Base-by-base conservation (phyloP, 2,329 filamentous ascomycete genomes). In the Alternaria sp. region DNA sequence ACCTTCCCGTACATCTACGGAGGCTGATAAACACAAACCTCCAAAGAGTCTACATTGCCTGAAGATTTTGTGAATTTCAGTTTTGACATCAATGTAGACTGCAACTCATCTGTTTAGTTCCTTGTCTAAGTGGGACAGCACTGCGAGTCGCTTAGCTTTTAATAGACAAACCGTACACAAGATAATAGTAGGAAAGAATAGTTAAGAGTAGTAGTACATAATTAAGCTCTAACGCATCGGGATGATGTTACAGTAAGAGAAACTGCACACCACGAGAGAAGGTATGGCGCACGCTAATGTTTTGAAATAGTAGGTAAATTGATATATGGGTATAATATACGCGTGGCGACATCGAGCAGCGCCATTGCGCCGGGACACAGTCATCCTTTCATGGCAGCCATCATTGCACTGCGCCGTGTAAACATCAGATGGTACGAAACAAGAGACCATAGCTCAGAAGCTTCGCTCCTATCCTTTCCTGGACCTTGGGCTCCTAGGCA, bases 401-500 rank as follows among this genome's bases (percentile, higher is more conserved):
- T 40, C n/a, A 40, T 40, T 40, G n/a, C 36, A 9, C 15, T 40
- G 36, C 36, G 36, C 36, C 36, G 36, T 40, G 36, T 40, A 40
- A 40, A 40, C 36, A 40, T 17, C 36, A 40, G 36, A 40, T 40
- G 36, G 9, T 40, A 40, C n/a, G 15, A 17, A 3, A 17, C 32
- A 3, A 17, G 36, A 40, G 36, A 40, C 0, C 15, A 40, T 1
- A 40, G 36, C 36, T 40, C 36, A 40, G 5, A 17, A 40, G n/a
- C n/a, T 40, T 40, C 36, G 36, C 36, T 40, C 36, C n/a, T 40
- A 40, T 59, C 26, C 50, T 40, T 47, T 55, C 30, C 11, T 17
- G 6, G 64, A 26, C 26, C 65, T 67, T 5, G 83, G 82, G 46
- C 80, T 83, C 57, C 81, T 82, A 45, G 72, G 72, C 28, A 90